Percentiles rank a stretch among this genome's conserved stretches.
phyloP scores from a whole-genome alignment of 1,284 basidiomycete genomes.

The Polyporus tsugae region DNA sequence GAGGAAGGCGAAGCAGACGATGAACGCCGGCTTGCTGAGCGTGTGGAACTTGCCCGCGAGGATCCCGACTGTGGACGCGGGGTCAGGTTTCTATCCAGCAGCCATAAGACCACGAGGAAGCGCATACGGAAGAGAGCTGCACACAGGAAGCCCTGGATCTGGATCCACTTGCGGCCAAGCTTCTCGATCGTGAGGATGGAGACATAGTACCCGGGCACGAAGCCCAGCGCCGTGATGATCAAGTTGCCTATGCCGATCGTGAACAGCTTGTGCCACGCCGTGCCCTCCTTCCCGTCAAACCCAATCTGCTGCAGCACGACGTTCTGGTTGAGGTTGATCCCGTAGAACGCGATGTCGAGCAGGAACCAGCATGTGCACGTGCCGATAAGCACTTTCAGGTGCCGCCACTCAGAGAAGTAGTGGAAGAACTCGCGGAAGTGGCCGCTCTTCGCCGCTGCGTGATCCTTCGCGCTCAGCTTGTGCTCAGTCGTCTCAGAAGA shows the following conservation, averaged over 20 bases:
- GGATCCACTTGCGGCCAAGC: constrained; percentile 78
- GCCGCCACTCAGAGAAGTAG: constrained; percentile 67
- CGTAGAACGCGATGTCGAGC: constrained; percentile 73
- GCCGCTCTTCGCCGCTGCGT: constrained; percentile 42
- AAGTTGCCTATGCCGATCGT: constrained; percentile 71
- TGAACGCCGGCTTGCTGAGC: constrained; percentile 68
- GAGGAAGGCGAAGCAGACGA: constrained; percentile 75
- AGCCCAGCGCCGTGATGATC: constrained; percentile 76
- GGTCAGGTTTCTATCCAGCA: not conserved
- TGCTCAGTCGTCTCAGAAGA: constrained; percentile 16
- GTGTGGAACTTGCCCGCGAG: constrained; percentile 72
- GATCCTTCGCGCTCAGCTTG: constrained; percentile 8
- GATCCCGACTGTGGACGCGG: constrained; percentile 56
- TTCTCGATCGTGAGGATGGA: constrained; percentile 75
- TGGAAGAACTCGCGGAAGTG: constrained; percentile 56
- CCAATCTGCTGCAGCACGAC: constrained; percentile 77
- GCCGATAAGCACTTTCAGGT: constrained; percentile 60
- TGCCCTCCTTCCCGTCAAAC: constrained; percentile 62
- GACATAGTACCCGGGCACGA: constrained; percentile 81
- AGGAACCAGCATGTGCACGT: constrained; percentile 64
- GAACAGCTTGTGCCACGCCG: constrained; percentile 70
- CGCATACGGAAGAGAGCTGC: constrained; percentile 73
- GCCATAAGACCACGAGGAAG: not conserved
- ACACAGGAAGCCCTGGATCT: constrained; percentile 81
- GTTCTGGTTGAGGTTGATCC: constrained; percentile 82